Percentiles rank a stretch among this genome's conserved stretches.
Evolutionary conservation across 2,329 filamentous ascomycete species (phyloP).

Genomic region (Diaporthe humulicola): DNA sequence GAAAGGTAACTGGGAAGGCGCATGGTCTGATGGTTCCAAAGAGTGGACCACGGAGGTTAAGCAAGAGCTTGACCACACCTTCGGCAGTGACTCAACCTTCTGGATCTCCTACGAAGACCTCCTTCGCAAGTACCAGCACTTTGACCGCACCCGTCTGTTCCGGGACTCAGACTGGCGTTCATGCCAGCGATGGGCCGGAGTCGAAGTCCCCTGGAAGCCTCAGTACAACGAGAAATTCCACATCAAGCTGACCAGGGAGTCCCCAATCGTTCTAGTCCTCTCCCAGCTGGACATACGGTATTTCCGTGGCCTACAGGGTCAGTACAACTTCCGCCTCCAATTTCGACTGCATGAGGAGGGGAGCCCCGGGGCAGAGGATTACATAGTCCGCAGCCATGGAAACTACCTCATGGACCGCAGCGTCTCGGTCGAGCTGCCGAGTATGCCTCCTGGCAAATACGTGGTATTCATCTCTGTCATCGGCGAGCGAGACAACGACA

Average conservation of each 20-base stretch:
- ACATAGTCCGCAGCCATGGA: slow-evolving; percentile 67
- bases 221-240: slow-evolving; percentile 70
- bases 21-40: slow-evolving; percentile 85
- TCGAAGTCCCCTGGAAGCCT: slow-evolving; percentile 66
- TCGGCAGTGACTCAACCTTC: slow-evolving; percentile 80
- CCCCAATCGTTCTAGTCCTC: slow-evolving; percentile 67
- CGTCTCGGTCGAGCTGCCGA: slow-evolving; percentile 79
- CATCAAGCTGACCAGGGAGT: slow-evolving; percentile 61
- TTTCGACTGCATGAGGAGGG: slow-evolving; percentile 66
- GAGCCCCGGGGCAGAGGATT: slow-evolving; percentile 60
- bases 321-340: slow-evolving; percentile 66
- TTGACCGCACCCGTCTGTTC: slow-evolving; percentile 71
- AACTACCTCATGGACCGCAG: slow-evolving; percentile 76
- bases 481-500: slow-evolving; percentile 69
- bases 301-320: slow-evolving; percentile 68
- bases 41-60: slow-evolving; percentile 89
- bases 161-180: slow-evolving; percentile 66
- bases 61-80: slow-evolving; percentile 77
- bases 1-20: slow-evolving; percentile 82
- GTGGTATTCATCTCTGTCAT: slow-evolving; percentile 81
- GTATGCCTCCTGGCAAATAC: slow-evolving; percentile 81
- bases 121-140: slow-evolving; percentile 69
- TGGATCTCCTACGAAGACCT: slow-evolving; percentile 73
- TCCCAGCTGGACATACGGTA: slow-evolving; percentile 71
- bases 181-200: slow-evolving; percentile 57